Conservation (phyloP, 2,329 filamentous ascomycete species). For the Lomentospora prolificans region DNA sequence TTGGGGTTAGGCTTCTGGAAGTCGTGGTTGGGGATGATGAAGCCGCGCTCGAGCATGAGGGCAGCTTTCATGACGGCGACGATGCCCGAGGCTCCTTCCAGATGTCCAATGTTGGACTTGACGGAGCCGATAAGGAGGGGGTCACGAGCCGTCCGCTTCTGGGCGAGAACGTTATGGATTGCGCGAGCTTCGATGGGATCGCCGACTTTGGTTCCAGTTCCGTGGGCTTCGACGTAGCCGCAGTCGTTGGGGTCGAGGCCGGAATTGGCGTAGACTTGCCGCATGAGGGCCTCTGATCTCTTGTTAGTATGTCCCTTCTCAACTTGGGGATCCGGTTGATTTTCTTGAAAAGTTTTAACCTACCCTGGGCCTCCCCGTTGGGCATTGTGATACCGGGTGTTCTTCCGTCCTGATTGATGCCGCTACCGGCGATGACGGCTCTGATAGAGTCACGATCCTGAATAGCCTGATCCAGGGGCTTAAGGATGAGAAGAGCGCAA, state of each 20-base stretch:
- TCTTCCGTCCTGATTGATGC: slow-evolving; percentile 46
- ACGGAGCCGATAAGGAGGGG: slow-evolving; percentile 37
- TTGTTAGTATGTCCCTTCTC: no score
- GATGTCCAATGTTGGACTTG: slow-evolving; percentile 42
- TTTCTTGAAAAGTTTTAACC: not conserved
- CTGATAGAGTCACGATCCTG: slow-evolving; percentile 44
- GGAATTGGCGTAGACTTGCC: slow-evolving; percentile 22
- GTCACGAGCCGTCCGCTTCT: slow-evolving; percentile 26
- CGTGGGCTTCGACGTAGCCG: slow-evolving; percentile 39
- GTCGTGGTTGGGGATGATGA: slow-evolving; percentile 39
- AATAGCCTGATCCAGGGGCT: slow-evolving; percentile 44
- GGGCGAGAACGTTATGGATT: slow-evolving; percentile 32
- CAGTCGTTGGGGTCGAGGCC: slow-evolving; percentile 20
- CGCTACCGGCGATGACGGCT: slow-evolving; percentile 39
- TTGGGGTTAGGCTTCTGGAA: slow-evolving; percentile 38
- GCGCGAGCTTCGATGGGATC: slow-evolving; percentile 45
- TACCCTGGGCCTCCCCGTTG: slow-evolving; percentile 34
- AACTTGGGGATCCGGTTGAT: no score
- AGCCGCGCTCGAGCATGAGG: slow-evolving; percentile 39
- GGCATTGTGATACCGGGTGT: slow-evolving; percentile 49
- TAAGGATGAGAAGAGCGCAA: slow-evolving; percentile 43
- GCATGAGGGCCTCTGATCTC: slow-evolving; percentile 21
- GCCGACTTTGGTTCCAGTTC: slow-evolving; percentile 45
- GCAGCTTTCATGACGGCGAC: slow-evolving; percentile 41
- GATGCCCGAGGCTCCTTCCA: slow-evolving; percentile 42